Percentiles rank a stretch among this genome's conserved stretches.
phyloP scores from a whole-genome alignment of 208 protist genomes.

The Perkinsela sp. region DNA sequence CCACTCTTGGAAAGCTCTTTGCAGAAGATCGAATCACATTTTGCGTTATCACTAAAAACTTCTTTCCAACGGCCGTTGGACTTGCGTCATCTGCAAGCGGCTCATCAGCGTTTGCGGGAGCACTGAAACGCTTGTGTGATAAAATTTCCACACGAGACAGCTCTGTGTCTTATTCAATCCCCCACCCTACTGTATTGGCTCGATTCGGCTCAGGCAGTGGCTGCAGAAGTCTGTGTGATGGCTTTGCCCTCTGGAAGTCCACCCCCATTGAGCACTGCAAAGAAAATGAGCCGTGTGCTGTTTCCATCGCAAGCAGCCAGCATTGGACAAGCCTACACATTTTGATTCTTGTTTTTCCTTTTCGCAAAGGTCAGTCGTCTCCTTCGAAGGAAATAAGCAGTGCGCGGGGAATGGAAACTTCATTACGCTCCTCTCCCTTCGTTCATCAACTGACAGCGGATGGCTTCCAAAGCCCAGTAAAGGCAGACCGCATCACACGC shows the following conservation, averaged over 20 bases:
- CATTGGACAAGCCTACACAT: slow-evolving; percentile 79
- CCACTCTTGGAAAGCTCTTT: background rate
- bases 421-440: slow-evolving; percentile 44
- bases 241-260: slow-evolving; percentile 89
- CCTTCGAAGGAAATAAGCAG: slow-evolving; percentile 77
- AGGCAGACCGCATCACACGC: slow-evolving; percentile 39
- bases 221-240: slow-evolving; percentile 84
- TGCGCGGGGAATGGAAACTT: slow-evolving; percentile 84
- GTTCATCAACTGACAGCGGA: background rate
- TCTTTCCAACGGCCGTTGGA: slow-evolving; percentile 94
- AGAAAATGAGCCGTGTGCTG: background rate
- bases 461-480: background rate
- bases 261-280: background rate
- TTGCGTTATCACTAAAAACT: slow-evolving; percentile 81
- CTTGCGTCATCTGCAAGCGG: slow-evolving; percentile 92
- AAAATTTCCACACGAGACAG: slow-evolving; percentile 24
- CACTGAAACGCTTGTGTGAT: slow-evolving; percentile 28
- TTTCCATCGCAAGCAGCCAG: slow-evolving; percentile 5
- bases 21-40: slow-evolving; percentile 13
- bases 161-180: slow-evolving; percentile 8
- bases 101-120: slow-evolving; percentile 71
- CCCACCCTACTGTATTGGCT: slow-evolving; percentile 20
- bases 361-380: slow-evolving; percentile 14
- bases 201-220: slow-evolving; percentile 77
- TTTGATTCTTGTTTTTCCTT: slow-evolving; percentile 32